Conservation (phyloP, 169 alveolate genomes). For the Hammondia hammondi region DNA sequence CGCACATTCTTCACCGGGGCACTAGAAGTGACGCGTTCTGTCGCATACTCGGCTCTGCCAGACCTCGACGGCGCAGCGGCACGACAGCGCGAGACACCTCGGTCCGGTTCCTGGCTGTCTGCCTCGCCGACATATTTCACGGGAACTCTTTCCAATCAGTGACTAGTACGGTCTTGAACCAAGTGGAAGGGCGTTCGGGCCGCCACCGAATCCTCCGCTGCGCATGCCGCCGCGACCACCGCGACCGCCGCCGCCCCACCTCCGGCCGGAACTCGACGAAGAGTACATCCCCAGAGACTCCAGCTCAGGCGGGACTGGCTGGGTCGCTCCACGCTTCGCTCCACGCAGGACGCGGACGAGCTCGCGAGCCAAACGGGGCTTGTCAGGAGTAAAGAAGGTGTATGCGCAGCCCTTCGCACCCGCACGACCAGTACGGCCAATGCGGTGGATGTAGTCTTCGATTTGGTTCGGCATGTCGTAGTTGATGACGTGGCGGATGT, state of each 20-base stretch:
- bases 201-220: conserved; percentile 61
- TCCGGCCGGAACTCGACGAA: conserved; percentile 37
- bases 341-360: conserved; percentile 92
- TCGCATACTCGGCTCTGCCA: too few relatives aligned
- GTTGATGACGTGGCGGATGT: conserved; percentile 95
- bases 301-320: conserved; percentile 91
- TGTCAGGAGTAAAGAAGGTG: conserved; percentile 93
- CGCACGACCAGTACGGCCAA: conserved; percentile 94
- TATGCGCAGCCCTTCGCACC: conserved; percentile 87
- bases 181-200: conserved; percentile 51
- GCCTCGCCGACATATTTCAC: too few relatives aligned
- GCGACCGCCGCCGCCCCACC: conserved; percentile 67
- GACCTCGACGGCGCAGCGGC: too few relatives aligned
- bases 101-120: too few relatives aligned
- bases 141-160: neutral
- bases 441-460: conserved; percentile 98
- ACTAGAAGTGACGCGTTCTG: too few relatives aligned
- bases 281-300: conserved; percentile 50
- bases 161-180: conserved; percentile 46
- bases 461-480: conserved; percentile 97
- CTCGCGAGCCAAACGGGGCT: conserved; percentile 92
- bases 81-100: too few relatives aligned
- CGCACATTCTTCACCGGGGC: too few relatives aligned
- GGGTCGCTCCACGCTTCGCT: conserved; percentile 93
- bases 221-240: conserved; percentile 67